Percentiles rank a stretch among this genome's conserved stretches.
phyloP scores from a whole-genome alignment of 2,329 filamentous ascomycete genomes.

The Phaeosphaeriaceae sp. region DNA sequence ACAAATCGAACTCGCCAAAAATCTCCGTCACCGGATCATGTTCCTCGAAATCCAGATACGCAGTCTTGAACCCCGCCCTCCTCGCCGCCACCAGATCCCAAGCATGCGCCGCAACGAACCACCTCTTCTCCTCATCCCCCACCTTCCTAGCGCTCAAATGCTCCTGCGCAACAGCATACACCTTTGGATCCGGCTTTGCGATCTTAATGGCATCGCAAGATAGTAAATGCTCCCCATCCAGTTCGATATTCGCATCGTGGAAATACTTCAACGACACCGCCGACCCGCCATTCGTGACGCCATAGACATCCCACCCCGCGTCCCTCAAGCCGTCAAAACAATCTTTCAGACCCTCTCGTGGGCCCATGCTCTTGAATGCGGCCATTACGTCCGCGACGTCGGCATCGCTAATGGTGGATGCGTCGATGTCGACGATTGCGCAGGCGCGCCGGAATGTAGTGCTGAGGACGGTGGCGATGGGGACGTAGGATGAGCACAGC shows the following conservation, averaged over 20 bases:
- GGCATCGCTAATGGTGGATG: slow-evolving; percentile 22
- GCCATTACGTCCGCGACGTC: slow-evolving; percentile 27
- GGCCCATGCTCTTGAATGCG: slow-evolving; percentile 29
- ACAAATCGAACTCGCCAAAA: slow-evolving; percentile 35
- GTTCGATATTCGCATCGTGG: slow-evolving; percentile 20
- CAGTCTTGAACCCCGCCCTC: slow-evolving; percentile 31
- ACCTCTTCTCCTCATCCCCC: slow-evolving; percentile 22
- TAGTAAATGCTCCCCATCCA: slow-evolving; percentile 26
- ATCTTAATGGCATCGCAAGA: slow-evolving; percentile 28
- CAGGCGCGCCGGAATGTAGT: slow-evolving; percentile 30
- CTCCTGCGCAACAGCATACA: slow-evolving; percentile 27
- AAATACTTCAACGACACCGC: slow-evolving; percentile 27
- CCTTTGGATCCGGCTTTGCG: slow-evolving; percentile 29
- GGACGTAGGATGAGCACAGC: slow-evolving; percentile 23
- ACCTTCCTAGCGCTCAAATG: slow-evolving; percentile 15
- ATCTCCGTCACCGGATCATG: slow-evolving; percentile 30
- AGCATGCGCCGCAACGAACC: slow-evolving; percentile 35
- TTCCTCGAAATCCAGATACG: slow-evolving; percentile 34
- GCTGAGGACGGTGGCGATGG: slow-evolving; percentile 28
- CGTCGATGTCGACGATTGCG: slow-evolving; percentile 23
- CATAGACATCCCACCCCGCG: slow-evolving; percentile 28
- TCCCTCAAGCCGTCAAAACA: slow-evolving; percentile 29
- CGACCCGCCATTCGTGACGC: slow-evolving; percentile 30
- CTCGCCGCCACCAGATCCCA: slow-evolving; percentile 32
- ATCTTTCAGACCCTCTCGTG: slow-evolving; percentile 25